phyloP scores from a whole-genome alignment of 345 rosid species.

The Dipteronia sinensis region DNA sequence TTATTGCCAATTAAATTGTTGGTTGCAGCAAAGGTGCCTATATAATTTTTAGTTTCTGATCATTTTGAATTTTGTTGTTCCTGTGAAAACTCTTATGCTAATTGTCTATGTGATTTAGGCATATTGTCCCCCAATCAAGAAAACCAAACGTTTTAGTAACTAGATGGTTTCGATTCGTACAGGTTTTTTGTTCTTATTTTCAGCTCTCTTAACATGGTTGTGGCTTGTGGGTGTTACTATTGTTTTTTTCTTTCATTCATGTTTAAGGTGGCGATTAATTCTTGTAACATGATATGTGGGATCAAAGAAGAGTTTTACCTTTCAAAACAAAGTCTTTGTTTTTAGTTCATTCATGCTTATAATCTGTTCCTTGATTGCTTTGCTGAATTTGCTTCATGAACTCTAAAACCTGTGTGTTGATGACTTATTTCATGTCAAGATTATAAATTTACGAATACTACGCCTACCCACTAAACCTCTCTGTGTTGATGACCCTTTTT shows the following conservation, averaged over 20 bases:
- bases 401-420: background rate
- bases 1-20: slow-evolving; percentile 14
- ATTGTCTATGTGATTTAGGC: slow-evolving; percentile 51
- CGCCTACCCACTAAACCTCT: too few species aligned
- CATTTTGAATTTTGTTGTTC: slow-evolving; percentile 26
- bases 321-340: slow-evolving; percentile 1
- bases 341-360: background rate
- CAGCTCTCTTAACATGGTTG: slow-evolving; percentile 25
- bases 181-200: slow-evolving; percentile 24
- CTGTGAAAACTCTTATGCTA: slow-evolving; percentile 39
- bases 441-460: too few species aligned
- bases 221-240: slow-evolving; percentile 21
- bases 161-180: slow-evolving; percentile 35
- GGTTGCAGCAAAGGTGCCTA: slow-evolving; percentile 33
- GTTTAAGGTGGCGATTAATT: slow-evolving; percentile 20
- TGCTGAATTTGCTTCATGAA: background rate
- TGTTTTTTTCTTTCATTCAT: slow-evolving; percentile 19
- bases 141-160: slow-evolving; percentile 38
- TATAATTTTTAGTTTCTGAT: slow-evolving; percentile 37
- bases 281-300: slow-evolving; percentile 27
- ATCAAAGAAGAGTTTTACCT: slow-evolving; percentile 21
- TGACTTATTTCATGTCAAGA: too few species aligned
- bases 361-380: background rate
- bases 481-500: too few species aligned
- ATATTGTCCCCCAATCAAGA: slow-evolving; percentile 35